These are phyloP conservation scores for Clonostachys solani DNA, from an alignment of 2,329 filamentous ascomycete species.

Conservation along the genomic window DNA sequence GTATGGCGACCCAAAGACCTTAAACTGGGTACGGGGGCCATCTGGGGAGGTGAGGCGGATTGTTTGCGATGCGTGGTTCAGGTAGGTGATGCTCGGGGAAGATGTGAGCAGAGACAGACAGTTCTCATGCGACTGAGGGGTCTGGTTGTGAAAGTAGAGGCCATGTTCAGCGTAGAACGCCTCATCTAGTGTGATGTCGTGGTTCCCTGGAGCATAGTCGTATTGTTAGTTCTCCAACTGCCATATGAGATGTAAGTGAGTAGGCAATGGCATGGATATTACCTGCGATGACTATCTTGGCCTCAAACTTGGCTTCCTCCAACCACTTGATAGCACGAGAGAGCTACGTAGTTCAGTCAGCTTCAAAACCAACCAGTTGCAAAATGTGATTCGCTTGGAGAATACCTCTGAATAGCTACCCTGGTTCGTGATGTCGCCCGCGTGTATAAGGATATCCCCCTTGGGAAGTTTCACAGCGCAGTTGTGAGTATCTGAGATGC, in stretches of 20 bases:
- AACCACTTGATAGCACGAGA: slow-evolving; percentile 63
- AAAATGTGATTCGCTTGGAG: not conserved
- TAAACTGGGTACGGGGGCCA: slow-evolving; percentile 57
- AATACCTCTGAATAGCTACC: slow-evolving; percentile 53
- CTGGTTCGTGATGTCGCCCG: slow-evolving; percentile 73
- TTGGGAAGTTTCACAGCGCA: slow-evolving; percentile 58
- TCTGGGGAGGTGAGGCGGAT: slow-evolving; percentile 48
- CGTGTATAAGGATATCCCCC: slow-evolving; percentile 72
- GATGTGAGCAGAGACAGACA: slow-evolving; percentile 51
- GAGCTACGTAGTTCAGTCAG: slow-evolving; percentile 28
- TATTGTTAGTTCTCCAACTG: not conserved
- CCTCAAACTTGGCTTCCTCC: slow-evolving; percentile 61
- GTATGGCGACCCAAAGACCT: slow-evolving; percentile 67
- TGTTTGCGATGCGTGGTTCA: slow-evolving; percentile 51
- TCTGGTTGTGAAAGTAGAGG: slow-evolving; percentile 50
- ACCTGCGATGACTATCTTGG: slow-evolving; percentile 69
- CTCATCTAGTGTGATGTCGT: slow-evolving; percentile 68
- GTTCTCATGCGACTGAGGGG: slow-evolving; percentile 42
- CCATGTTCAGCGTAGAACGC: slow-evolving; percentile 54
- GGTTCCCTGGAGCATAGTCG: slow-evolving; percentile 57
- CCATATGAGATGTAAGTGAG: not conserved
- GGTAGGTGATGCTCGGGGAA: slow-evolving; percentile 57
- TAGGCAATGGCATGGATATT: slow-evolving; percentile 6
- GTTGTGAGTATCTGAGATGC: slow-evolving; percentile 76
- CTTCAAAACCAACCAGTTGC: not conserved